Evolutionary conservation across 1,284 basidiomycete genomes (phyloP).

Genomic region (Tremellales sp.): DNA sequence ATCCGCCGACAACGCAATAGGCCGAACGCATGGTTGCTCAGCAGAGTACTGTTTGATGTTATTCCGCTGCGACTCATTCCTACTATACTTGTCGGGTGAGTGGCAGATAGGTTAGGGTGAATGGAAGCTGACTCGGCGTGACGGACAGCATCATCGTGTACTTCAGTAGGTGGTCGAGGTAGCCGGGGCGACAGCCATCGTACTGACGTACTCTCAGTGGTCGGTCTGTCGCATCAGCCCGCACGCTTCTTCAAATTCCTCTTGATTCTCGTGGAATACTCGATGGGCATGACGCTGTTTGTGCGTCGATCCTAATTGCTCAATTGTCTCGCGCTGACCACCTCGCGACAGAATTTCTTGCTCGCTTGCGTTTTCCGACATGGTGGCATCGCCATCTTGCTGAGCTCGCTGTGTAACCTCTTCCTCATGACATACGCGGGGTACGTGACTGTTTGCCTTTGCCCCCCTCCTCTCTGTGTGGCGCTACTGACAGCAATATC

Average conservation of each 20-base stretch:
- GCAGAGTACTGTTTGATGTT: conserved; percentile 76
- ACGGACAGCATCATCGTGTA: conserved; percentile 59
- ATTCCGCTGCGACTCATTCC: conserved; percentile 77
- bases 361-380: conserved; percentile 74
- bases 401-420: conserved; percentile 69
- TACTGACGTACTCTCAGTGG: conserved; percentile 59
- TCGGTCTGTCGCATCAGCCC: conserved; percentile 67
- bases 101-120: conserved; percentile 1
- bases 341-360: conserved; percentile 67
- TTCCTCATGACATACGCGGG: conserved; percentile 78
- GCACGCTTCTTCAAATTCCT: conserved; percentile 77
- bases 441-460: conserved; percentile 18
- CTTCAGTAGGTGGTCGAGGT: conserved; percentile 52
- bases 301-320: conserved; percentile 56
- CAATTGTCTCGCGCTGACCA: neutral
- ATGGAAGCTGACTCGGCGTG: neutral
- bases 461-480: neutral
- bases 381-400: conserved; percentile 79
- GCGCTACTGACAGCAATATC: conserved; percentile 8
- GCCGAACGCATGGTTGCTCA: conserved; percentile 80
- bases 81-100: conserved; percentile 65
- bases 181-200: conserved; percentile 3
- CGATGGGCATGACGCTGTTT: conserved; percentile 75
- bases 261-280: conserved; percentile 69
- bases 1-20: conserved; percentile 44